Conservation (phyloP, 2,329 filamentous ascomycete species). For the Diaporthe sp. region DNA sequence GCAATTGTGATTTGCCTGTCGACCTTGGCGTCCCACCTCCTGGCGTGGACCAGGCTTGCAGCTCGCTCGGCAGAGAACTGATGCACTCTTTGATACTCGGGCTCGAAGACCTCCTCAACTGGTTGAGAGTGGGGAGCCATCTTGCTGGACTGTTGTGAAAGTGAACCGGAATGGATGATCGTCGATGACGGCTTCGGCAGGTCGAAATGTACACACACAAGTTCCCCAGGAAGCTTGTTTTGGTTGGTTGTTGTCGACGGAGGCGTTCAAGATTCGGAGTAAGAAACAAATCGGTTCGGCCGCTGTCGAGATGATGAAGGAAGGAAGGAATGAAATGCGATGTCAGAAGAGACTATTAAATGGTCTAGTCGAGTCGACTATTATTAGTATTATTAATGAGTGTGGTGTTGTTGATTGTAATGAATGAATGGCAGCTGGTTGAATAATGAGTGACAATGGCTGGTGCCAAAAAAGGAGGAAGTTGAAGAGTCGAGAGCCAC, state of each 20-base stretch:
- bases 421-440: slow-evolving; percentile 51
- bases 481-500: slow-evolving; percentile 36
- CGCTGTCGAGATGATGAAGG: slow-evolving; percentile 18
- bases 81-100: slow-evolving; percentile 36
- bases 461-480: slow-evolving; percentile 57
- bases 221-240: slow-evolving; percentile 67
- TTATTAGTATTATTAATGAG: slow-evolving; percentile 71
- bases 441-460: slow-evolving; percentile 70
- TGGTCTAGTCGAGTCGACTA: slow-evolving; percentile 59
- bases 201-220: slow-evolving; percentile 43
- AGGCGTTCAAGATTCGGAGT: slow-evolving; percentile 45
- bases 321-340: slow-evolving; percentile 17
- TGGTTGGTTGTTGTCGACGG: slow-evolving; percentile 35
- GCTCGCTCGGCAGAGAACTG: slow-evolving; percentile 39
- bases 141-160: slow-evolving; percentile 43
- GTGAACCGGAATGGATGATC: slow-evolving; percentile 39
- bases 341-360: slow-evolving; percentile 45
- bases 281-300: slow-evolving; percentile 45
- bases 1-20: slow-evolving; percentile 90
- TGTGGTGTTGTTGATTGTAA: slow-evolving; percentile 55
- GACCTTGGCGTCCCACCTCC: slow-evolving; percentile 42
- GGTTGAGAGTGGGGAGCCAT: slow-evolving; percentile 50
- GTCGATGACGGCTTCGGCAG: slow-evolving; percentile 12
- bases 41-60: slow-evolving; percentile 38
- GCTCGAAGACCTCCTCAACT: slow-evolving; percentile 44